Evolutionary conservation across 805 yeast genomes (phyloP), one percentile per base, ranked within the genome.

Genomic region (Schwanniomyces polymorphus): DNA sequence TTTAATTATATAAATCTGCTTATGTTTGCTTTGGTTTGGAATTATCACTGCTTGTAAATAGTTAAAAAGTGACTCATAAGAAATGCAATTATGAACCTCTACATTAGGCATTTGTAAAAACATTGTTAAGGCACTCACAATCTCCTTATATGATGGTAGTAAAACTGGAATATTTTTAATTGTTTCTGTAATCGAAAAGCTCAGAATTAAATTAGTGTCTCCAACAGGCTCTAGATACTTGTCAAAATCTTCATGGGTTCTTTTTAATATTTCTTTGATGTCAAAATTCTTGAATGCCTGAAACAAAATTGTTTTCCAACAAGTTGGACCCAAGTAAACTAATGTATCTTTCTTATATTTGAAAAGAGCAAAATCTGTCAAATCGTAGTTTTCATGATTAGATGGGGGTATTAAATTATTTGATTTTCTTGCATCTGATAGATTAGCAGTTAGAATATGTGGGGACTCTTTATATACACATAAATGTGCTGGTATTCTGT

Each of bases 401-500:
- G 21, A 26, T 9, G 41, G 21, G 10, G 7, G 14, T 5, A 38
- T 38, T 12, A 17, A 10, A 14, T 38, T 26, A 7, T 5, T 21
- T 23, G 21, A 17, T 16, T 16, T 3, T 16, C 25, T 38, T 38
- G 17, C 26, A 26, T 26, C 21, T 21, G 23, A 21, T 21, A 4
- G 23, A 17, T 6, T 17, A 17, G 25, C 26, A 17, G 5, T 17
- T 23, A 23, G 16, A 4, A 26, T 26, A 18, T 17, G 23, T 9
- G 41, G 41, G 8, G 41, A 9, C n/a, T 38, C 41, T 38, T 38
- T 38, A 12, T 38, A 38, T 14, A 38, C 27, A 16, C 41, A 38
- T 16, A 38, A 23, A 16, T 38, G 26, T 11, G 10, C 25, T 7
- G 41, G 41, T n/a, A 38, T 12, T 12, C 41, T 2, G 5, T 38